A percentile compares a stretch with the other conserved stretches of the same genome.
phyloP scores from a whole-genome alignment of 2,329 filamentous ascomycete species.

The Fusarium setosum region DNA sequence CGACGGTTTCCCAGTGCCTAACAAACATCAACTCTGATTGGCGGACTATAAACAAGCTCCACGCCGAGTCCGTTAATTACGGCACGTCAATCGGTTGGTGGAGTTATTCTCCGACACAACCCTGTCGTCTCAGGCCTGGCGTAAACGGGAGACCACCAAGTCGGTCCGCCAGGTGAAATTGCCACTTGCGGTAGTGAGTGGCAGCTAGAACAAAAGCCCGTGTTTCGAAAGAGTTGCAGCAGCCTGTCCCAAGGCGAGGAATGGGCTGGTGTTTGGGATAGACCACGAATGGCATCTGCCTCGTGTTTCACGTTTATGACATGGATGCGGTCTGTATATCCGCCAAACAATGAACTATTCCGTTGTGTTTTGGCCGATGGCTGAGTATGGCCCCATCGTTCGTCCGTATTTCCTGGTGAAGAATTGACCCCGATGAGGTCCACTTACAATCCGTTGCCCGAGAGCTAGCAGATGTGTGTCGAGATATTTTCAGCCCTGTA shows the following conservation, averaged over 20 bases:
- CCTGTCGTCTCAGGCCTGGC: constrained; percentile 8
- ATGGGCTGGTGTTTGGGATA: neutral
- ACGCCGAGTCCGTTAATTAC: constrained; percentile 16
- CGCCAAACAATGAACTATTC: neutral
- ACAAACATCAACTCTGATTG: constrained; percentile 1
- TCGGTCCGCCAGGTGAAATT: neutral
- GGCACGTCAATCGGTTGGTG: constrained; percentile 2
- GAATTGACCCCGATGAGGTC: no score
- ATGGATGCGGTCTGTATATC: neutral
- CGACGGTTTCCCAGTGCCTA: neutral
- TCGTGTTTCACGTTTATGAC: neutral
- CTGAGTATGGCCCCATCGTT: no score
- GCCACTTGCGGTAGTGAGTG: neutral
- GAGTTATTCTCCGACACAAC: constrained; percentile 13
- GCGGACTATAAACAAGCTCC: constrained; percentile 9
- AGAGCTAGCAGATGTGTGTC: no score
- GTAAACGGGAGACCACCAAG: no score
- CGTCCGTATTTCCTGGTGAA: no score
- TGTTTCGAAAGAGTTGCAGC: neutral
- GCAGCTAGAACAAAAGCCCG: neutral
- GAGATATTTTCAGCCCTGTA: no score
- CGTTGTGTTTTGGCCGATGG: neutral
- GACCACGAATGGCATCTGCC: neutral
- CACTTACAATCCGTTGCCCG: no score
- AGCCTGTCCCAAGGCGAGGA: neutral